Conservation (phyloP, 2,329 filamentous ascomycete genomes). For the Tolypocladium guangdongense region DNA sequence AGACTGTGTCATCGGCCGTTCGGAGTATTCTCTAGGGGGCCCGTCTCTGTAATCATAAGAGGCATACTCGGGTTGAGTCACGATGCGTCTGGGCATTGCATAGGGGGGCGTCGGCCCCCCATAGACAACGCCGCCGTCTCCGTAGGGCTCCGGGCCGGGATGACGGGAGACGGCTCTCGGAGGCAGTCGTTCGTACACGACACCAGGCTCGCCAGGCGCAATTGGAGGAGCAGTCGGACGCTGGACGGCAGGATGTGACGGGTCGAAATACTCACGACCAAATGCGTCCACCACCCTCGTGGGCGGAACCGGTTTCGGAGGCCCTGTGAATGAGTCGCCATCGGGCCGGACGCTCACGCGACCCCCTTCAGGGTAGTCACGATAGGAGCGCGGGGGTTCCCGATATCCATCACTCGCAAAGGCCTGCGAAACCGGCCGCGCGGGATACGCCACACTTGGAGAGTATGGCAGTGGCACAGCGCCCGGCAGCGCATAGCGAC, state of each 20-base stretch:
- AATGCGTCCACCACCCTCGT: slow-evolving; percentile 73
- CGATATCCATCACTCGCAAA: slow-evolving; percentile 28
- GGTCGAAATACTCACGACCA: slow-evolving; percentile 66
- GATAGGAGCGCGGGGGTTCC: slow-evolving; percentile 31
- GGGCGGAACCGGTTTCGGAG: slow-evolving; percentile 41
- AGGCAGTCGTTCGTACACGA: slow-evolving; percentile 55
- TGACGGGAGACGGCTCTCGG: slow-evolving; percentile 41
- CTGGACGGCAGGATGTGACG: slow-evolving; percentile 31
- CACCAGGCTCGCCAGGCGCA: slow-evolving; percentile 36
- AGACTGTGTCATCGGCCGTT: slow-evolving; percentile 32
- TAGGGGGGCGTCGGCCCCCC: slow-evolving; percentile 38
- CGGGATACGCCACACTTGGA: slow-evolving; percentile 24
- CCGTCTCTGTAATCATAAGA: slow-evolving; percentile 41
- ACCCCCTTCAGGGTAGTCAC: slow-evolving; percentile 28
- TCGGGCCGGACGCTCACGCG: slow-evolving; percentile 39
- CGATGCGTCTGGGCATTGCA: slow-evolving; percentile 39
- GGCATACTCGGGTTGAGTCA: slow-evolving; percentile 51
- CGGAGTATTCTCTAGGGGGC: slow-evolving; percentile 47
- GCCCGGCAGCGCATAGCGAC: slow-evolving; percentile 24
- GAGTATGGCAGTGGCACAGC: slow-evolving; percentile 25
- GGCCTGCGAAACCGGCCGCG: slow-evolving; percentile 31
- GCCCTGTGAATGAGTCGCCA: slow-evolving; percentile 38
- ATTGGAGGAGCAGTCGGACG: slow-evolving; percentile 42
- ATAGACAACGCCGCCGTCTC: slow-evolving; percentile 41
- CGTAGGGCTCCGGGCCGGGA: slow-evolving; percentile 32